Percentiles rank a stretch among this genome's conserved stretches.
phyloP scores from a whole-genome alignment of 2,329 filamentous ascomycete species.

The Claviceps pusilla region DNA sequence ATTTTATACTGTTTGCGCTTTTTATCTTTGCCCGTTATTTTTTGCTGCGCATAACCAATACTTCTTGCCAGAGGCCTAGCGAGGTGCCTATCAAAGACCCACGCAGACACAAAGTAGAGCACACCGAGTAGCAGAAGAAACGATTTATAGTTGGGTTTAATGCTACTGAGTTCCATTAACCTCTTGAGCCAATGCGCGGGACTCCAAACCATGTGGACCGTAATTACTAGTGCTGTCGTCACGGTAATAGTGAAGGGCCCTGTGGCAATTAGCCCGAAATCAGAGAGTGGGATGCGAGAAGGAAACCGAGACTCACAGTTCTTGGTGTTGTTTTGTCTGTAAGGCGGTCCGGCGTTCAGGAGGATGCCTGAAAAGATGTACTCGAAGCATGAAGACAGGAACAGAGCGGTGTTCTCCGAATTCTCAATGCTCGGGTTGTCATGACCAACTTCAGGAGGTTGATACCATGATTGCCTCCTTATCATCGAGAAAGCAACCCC shows the following conservation, averaged over 20 bases:
- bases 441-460: slow-evolving; percentile 60
- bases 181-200: slow-evolving; percentile 53
- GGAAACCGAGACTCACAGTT: slow-evolving; percentile 49
- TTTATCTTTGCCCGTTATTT: slow-evolving; percentile 49
- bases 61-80: slow-evolving; percentile 54
- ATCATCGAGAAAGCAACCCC: slow-evolving; percentile 59
- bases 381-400: slow-evolving; percentile 82
- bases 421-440: slow-evolving; percentile 78
- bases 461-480: slow-evolving; percentile 69
- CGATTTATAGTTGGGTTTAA: slow-evolving; percentile 56
- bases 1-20: slow-evolving; percentile 79
- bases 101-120: slow-evolving; percentile 53
- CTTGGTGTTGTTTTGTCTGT: slow-evolving; percentile 61
- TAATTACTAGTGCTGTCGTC: slow-evolving; percentile 48
- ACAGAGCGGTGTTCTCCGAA: slow-evolving; percentile 84
- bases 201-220: slow-evolving; percentile 65
- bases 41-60: slow-evolving; percentile 46
- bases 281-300: neutral
- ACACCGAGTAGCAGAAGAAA: slow-evolving; percentile 58
- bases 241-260: slow-evolving; percentile 77
- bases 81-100: slow-evolving; percentile 54
- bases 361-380: slow-evolving; percentile 86
- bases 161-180: slow-evolving; percentile 74
- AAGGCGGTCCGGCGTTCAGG: slow-evolving; percentile 80
- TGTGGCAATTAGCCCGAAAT: slow-evolving; percentile 17